phyloP scores from a whole-genome alignment of 2,329 filamentous ascomycete species.

The Ascochyta fabae region DNA sequence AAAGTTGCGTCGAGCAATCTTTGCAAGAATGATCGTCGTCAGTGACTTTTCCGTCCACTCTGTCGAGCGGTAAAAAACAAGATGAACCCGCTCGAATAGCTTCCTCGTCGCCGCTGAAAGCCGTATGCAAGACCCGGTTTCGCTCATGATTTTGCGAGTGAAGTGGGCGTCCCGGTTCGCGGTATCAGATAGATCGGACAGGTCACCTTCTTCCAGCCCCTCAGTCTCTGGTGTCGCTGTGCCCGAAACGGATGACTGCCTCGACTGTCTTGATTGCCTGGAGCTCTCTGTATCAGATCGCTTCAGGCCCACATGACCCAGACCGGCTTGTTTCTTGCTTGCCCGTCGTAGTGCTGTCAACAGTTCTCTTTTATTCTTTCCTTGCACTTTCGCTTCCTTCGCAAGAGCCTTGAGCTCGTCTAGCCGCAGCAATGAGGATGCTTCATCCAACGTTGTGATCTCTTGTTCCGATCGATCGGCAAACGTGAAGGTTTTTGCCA shows the following conservation, averaged over 20 bases:
- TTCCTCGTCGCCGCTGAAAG: slow-evolving; percentile 75
- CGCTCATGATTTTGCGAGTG: slow-evolving; percentile 74
- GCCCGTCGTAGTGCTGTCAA: slow-evolving; percentile 74
- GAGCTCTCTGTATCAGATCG: slow-evolving; percentile 68
- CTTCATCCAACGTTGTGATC: slow-evolving; percentile 82
- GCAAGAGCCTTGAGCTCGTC: slow-evolving; percentile 86
- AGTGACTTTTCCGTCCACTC: slow-evolving; percentile 98
- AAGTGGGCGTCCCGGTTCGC: slow-evolving; percentile 77
- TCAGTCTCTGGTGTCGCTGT: slow-evolving; percentile 46
- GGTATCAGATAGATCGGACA: slow-evolving; percentile 51
- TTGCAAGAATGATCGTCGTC: slow-evolving; percentile 91
- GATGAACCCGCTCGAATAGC: slow-evolving; percentile 90
- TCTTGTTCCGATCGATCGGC: slow-evolving; percentile 77
- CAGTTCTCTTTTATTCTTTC: slow-evolving; percentile 86
- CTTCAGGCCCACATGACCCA: slow-evolving; percentile 73
- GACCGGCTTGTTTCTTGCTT: slow-evolving; percentile 75
- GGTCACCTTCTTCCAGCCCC: slow-evolving; percentile 28
- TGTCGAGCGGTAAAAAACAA: slow-evolving; percentile 94
- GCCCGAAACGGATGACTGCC: slow-evolving; percentile 53
- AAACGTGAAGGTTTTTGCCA: slow-evolving; percentile 72
- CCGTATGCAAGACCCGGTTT: slow-evolving; percentile 83
- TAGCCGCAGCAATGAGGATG: slow-evolving; percentile 78
- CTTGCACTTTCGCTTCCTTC: slow-evolving; percentile 84
- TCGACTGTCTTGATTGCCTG: slow-evolving; percentile 58
- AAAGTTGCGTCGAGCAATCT: slow-evolving; percentile 86